A percentile compares a stretch with the other conserved stretches of the same genome.
These are phyloP conservation scores for Luvunga scandens DNA, from an alignment of 345 rosid genomes.

Conservation along the genomic window DNA sequence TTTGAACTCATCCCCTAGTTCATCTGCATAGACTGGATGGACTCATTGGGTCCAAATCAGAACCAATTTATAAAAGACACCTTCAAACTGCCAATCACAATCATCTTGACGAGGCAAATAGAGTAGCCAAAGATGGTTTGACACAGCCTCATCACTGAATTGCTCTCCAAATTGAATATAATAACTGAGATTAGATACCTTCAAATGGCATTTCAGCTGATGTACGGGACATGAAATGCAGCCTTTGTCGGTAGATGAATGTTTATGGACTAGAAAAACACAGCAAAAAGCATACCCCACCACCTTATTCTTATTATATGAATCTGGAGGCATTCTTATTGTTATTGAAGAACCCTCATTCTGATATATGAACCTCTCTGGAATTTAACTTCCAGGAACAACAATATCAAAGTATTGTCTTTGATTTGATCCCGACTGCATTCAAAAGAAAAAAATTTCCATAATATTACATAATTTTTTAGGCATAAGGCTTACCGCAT, in stretches of 20 bases:
- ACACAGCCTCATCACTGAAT: no score
- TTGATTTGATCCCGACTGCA: not conserved
- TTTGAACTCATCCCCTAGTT: no score
- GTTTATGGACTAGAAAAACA: not conserved
- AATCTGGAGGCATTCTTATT: not conserved
- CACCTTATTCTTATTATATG: not conserved
- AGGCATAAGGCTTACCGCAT: not conserved
- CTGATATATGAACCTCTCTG: constrained; percentile 12
- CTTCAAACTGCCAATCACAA: no score
- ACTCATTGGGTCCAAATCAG: no score
- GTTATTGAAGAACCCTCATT: not conserved
- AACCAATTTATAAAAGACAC: no score
- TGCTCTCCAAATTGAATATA: no score
- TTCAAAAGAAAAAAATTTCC: not conserved
- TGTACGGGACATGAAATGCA: no score
- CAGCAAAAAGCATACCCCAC: not conserved
- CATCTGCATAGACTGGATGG: no score
- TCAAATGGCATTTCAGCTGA: no score
- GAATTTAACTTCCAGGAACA: constrained; percentile 15
- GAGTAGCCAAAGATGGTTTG: no score
- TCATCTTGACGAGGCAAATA: no score
- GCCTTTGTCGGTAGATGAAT: not conserved
- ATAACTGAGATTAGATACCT: no score
- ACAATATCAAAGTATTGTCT: not conserved
- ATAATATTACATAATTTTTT: not conserved